Evolutionary conservation across 208 protist species (phyloP), one percentile per base, ranked within the genome.

Genomic region (Polymyxa betae): DNA sequence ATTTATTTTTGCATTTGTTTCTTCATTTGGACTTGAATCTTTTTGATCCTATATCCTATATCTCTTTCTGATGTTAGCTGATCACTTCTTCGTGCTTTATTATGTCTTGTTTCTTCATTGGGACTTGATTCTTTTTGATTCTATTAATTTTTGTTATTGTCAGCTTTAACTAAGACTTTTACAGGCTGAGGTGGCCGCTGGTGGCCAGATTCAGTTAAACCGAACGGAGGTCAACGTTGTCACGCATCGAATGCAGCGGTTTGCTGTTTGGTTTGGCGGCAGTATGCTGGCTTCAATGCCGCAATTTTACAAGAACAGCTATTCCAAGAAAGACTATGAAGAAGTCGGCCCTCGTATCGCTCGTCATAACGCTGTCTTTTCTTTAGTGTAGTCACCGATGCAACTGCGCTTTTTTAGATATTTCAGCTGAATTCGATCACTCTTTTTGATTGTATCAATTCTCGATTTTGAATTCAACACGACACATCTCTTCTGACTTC

Each of bases 271-370:
- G 91, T 98, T 96, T 82, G 98, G 98, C 88, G 98, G 97, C 72
- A 97, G 95, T 88, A 95, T 97, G 93, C 93, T 99, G 5, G 97
- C 96, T 12, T 93, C 93, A 10, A 97, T 95, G 44, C 94, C 94
- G 35, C 94, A 98, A 72, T 99, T 99, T 92, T 94, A 95, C 60
- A 93, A 66, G 29, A 93, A 97, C 12, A 96, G 96, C 45, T 95
- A 98, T 77, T 98, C 97, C 32, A 98, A 98, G 90, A 94, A 92
- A 64, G 92, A 98, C 88, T 99, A 99, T 93, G 96, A 99, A 45
- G 98, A 99, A 93, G 90, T 97, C 78, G 98, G 98, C 52, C 97
- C 98, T 64, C 94, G 94, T 29, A 98, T 99, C 90, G 95, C 94
- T 90, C 93, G 98, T 68, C 93, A 97, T 92, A 97, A 97, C 91